Base-by-base conservation (phyloP, 2,329 filamentous ascomycete species). In the Colletotrichum chlorophyti region DNA sequence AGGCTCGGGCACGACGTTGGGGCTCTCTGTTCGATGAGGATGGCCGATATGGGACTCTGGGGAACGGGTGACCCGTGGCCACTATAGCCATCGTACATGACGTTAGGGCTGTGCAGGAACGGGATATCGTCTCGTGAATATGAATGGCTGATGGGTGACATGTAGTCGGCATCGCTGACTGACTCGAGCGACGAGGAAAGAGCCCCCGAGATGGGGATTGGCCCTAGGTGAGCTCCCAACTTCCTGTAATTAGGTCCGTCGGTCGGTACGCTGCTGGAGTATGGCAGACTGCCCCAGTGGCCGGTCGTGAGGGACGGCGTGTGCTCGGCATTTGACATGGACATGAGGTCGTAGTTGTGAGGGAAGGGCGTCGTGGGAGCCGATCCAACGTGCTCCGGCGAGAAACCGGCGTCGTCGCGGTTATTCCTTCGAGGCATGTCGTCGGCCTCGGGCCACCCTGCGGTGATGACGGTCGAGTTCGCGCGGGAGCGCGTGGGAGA, bases 1-100 rank as follows among this genome's bases (percentile, higher is more conserved):
- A 86, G 78, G 61, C 84, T 80, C n/a, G 84, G 84, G 65, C 82
- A 88, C 12, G 85, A 85, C 5, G 82, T 84, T 35, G 83, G 82
- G 12, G 79, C 78, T 52, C 76, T 73, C 61, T 83, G 81, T 57
- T 84, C 83, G 62, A 85, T 77, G 68, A 86, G 79, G 62, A 86
- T 79, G 57, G 76, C 78, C 9, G 79, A 74, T 6, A 80, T 78
- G 7, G 85, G 83, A 65, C 83, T 87, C 53, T 83, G 83, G 14
- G 83, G 77, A 3, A 81, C 76, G 2, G 80, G 78, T 3, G 84
- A 85, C 64, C 72, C 78, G 54, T 84, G 81, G 52, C 74, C 73
- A 4, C 78, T 75, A 64, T 82, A 86, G 65, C 74, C 79, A 55
- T 86, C 84, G 68, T 87, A 88, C 65, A 86, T 78, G 35, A 79